A percentile compares a stretch with the other conserved stretches of the same genome.
phyloP scores from a whole-genome alignment of 768 basidiomycete genomes.

The Amanita brunnescens region DNA sequence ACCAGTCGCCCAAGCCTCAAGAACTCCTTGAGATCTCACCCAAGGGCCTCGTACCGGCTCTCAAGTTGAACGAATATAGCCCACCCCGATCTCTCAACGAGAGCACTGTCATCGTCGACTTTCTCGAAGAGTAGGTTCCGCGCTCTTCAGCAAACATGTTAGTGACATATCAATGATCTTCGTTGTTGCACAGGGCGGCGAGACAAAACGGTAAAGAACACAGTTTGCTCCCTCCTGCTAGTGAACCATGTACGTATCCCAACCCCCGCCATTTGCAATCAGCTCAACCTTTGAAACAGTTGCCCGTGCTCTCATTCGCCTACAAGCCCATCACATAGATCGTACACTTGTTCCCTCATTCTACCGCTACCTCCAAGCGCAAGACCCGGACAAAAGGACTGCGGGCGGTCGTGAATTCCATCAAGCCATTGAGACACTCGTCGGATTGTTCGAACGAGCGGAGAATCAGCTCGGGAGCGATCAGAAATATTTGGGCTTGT shows the following conservation, averaged over 20 bases:
- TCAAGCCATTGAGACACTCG: conserved; percentile 44
- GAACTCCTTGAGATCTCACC: conserved; percentile 78
- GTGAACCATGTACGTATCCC: conserved; percentile 46
- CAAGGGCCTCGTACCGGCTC: conserved; percentile 71
- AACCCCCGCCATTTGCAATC: not conserved
- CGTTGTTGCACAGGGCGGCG: not conserved
- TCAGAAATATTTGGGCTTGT: conserved; percentile 41
- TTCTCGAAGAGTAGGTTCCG: conserved; percentile 65
- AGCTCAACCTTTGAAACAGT: conserved; percentile 30
- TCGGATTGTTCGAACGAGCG: conserved; percentile 47
- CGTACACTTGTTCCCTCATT: conserved; percentile 61
- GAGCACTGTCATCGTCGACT: conserved; percentile 73
- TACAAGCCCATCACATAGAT: conserved; percentile 62
- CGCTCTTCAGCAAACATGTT: not conserved
- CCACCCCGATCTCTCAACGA: conserved; percentile 66
- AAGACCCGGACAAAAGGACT: conserved; percentile 44
- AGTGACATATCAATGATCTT: not conserved
- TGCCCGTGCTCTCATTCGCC: conserved; percentile 57
- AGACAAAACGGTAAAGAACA: conserved; percentile 27
- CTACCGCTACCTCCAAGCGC: conserved; percentile 69
- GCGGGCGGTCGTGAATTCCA: conserved; percentile 43
- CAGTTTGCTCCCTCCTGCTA: conserved; percentile 47
- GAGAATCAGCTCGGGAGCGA: conserved; percentile 26
- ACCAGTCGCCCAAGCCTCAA: conserved; percentile 54
- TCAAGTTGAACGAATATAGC: conserved; percentile 43